These are phyloP conservation scores for Ogataea trehaloabstinens DNA, from an alignment of 805 yeast genomes.

Conservation along the genomic window DNA sequence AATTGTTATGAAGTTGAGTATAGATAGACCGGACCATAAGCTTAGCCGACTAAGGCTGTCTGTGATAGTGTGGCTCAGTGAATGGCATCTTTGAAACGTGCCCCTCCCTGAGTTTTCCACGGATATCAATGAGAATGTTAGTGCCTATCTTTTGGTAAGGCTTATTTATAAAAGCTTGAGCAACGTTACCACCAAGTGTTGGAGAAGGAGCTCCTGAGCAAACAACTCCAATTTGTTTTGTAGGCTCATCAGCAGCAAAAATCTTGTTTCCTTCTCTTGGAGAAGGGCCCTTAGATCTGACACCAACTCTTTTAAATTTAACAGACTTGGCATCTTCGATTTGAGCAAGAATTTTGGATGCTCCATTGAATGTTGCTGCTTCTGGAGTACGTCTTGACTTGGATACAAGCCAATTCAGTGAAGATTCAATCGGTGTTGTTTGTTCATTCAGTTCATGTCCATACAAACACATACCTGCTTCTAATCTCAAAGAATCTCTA, in stretches of 20 bases:
- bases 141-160: constrained; percentile 73
- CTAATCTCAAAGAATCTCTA: constrained; percentile 89
- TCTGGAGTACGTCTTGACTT: constrained; percentile 63
- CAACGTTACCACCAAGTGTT: constrained; percentile 72
- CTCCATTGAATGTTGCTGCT: constrained; percentile 68
- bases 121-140: constrained; percentile 66
- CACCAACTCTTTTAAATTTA: constrained; percentile 69
- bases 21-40: too few species aligned
- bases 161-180: constrained; percentile 84
- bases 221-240: constrained; percentile 49
- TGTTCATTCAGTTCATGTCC: constrained; percentile 85
- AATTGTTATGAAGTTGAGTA: too few species aligned
- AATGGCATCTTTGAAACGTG: constrained; percentile 82
- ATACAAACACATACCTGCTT: constrained; percentile 97
- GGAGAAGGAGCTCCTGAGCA: constrained; percentile 65
- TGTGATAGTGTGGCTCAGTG: constrained; percentile 70
- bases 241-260: constrained; percentile 49
- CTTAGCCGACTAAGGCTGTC: constrained; percentile 6
- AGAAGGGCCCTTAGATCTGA: constrained; percentile 79
- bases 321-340: constrained; percentile 59
- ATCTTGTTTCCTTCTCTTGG: constrained; percentile 81
- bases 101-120: constrained; percentile 81
- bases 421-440: constrained; percentile 84
- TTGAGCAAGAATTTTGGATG: constrained; percentile 65
- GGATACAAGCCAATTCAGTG: constrained; percentile 86